Conservation (phyloP, 2,329 filamentous ascomycete species). For the Aspergillus fijiensis region DNA sequence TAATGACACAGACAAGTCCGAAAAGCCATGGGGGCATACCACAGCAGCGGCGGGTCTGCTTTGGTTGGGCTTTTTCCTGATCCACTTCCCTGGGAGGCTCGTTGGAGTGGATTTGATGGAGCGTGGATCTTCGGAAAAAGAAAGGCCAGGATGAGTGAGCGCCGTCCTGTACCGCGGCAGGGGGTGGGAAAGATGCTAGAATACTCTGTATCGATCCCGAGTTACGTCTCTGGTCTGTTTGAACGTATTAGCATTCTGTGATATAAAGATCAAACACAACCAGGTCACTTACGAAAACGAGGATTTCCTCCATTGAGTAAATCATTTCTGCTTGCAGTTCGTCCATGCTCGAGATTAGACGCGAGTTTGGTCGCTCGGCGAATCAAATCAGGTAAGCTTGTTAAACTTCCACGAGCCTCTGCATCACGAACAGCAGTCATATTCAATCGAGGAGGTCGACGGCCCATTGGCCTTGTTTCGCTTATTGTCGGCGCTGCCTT, state of each 20-base stretch:
- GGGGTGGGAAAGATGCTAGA: constrained; percentile 64
- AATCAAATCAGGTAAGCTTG: constrained; percentile 89
- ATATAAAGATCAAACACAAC: constrained; percentile 21
- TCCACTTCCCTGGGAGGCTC: constrained; percentile 20
- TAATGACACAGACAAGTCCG: constrained; percentile 62
- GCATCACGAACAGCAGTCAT: constrained; percentile 78
- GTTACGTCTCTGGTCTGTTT: constrained; percentile 30
- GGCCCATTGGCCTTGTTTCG: constrained; percentile 38
- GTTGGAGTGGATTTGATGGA: constrained; percentile 32
- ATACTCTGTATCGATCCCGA: constrained; percentile 63
- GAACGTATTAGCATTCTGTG: neutral
- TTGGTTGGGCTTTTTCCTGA: constrained; percentile 24
- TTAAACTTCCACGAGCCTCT: constrained; percentile 83
- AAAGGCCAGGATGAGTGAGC: constrained; percentile 39
- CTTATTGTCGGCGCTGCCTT: constrained; percentile 39
- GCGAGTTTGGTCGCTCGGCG: constrained; percentile 81
- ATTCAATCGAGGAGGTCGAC: constrained; percentile 69
- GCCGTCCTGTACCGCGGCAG: constrained; percentile 51
- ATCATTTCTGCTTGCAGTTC: constrained; percentile 60
- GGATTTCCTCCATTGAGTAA: constrained; percentile 35
- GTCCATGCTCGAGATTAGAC: constrained; percentile 82
- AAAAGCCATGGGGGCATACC: constrained; percentile 81
- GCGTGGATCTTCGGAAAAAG: constrained; percentile 37
- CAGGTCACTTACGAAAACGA: constrained; percentile 15
- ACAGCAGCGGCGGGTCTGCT: constrained; percentile 66